Evolutionary conservation across 1,284 basidiomycete species (phyloP), one percentile per base, ranked within the genome.

Genomic region (Sporisorium graminicola): DNA sequence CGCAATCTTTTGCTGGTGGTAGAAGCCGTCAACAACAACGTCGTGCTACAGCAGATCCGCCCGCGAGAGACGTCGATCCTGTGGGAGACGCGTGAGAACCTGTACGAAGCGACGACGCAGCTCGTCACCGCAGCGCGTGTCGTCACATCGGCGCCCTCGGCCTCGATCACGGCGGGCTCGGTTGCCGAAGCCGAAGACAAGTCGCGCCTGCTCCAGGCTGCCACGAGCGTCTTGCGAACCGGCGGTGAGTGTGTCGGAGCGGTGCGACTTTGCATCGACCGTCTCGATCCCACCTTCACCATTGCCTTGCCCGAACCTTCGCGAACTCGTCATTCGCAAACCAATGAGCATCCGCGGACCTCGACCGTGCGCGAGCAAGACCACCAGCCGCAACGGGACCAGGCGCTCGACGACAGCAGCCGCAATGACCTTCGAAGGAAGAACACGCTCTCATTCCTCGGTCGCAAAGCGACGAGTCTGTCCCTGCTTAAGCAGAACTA

Each of bases 1-100:
- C 93, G 94, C 86, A 93, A 93, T 80, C 89, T 98, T 55, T 89
- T 98, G 59, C 92, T 92, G n/a, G 91, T 98, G 58, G 94, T 97
- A 52, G 95, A 98, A 83, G 92, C 92, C 2, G 78, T 83, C 33
- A 69, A 77, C 65, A 78, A 78, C 62, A 74, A 70, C 20, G 50
- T 29, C 12, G 31, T 63, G n/a, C 58, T 83, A 16, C 71, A 79
- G 60, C 64, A 74, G 35, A 35, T 65, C 22, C 26, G 70, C 16
- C 74, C 80, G n/a, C 61, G 70, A 22, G 77, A 82, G 52, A 81
- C 74, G 6, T 58, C 70, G 5, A 78, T 81, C 42, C 67, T 83
- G 3, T 77, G 70, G 69, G 87, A 88, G 27, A 91, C 93, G 2
- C 93, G 95, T 85, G 92, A 93, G 75, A 90, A 90, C 20, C 88